These are phyloP conservation scores for Tolypocladium tropicale DNA, from an alignment of 2,329 filamentous ascomycete species.

Conservation along the genomic window DNA sequence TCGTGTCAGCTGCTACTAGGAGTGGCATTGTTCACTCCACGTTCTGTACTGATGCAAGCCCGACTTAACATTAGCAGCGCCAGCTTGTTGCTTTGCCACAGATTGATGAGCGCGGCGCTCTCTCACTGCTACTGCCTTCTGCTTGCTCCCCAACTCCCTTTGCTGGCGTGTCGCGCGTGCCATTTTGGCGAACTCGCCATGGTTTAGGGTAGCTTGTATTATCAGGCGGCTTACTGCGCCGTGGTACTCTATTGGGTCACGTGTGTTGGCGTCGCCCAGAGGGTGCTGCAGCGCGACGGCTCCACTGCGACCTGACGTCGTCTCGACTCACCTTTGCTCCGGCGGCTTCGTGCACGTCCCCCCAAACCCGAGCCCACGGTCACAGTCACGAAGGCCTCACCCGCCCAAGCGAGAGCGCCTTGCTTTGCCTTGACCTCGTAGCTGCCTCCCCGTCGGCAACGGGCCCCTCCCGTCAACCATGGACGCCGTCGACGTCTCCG, in stretches of 20 bases:
- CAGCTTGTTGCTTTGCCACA: too few relatives aligned
- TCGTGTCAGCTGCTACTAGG: too few relatives aligned
- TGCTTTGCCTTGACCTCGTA: conserved; percentile 18
- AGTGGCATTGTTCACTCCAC: too few relatives aligned
- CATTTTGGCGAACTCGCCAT: too few relatives aligned
- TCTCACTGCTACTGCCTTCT: too few relatives aligned
- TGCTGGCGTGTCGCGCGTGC: too few relatives aligned
- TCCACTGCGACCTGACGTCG: background rate
- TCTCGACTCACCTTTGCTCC: background rate
- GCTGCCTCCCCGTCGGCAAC: conserved; percentile 14
- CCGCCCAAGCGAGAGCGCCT: background rate
- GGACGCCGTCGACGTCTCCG: conserved; percentile 46
- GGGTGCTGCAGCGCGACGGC: background rate
- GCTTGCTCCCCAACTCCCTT: too few relatives aligned
- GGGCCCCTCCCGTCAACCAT: conserved; percentile 24
- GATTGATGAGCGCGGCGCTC: too few relatives aligned
- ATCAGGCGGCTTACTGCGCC: background rate
- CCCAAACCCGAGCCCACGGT: too few relatives aligned
- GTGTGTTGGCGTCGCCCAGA: background rate
- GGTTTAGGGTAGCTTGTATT: too few relatives aligned
- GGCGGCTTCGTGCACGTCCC: background rate
- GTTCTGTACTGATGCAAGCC: too few relatives aligned
- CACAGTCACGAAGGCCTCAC: background rate
- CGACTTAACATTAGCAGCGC: too few relatives aligned
- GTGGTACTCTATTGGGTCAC: background rate